A percentile compares a stretch with the other conserved stretches of the same genome.
Conservation (phyloP, 495 filamentous ascomycete species). For the Neurospora africana region DNA sequence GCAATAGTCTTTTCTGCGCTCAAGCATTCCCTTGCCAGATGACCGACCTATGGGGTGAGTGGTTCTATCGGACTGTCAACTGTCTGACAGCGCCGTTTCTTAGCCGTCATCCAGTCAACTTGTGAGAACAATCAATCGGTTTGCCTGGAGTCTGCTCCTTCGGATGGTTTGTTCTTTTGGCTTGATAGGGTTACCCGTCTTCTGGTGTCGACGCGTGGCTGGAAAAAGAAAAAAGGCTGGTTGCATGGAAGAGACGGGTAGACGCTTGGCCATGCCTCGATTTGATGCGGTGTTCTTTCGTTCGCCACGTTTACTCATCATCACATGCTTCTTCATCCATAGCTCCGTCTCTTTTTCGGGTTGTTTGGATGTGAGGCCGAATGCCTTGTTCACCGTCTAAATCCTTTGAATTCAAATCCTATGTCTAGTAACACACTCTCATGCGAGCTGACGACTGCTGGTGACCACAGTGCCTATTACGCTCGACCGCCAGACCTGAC, state of each 20-base stretch:
- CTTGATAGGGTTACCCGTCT: neutral
- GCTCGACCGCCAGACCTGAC: neutral
- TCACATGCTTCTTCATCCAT: neutral
- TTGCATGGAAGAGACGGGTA: neutral
- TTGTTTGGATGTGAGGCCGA: too few species aligned
- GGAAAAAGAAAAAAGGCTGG: neutral
- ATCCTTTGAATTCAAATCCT: neutral
- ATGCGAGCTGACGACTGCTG: neutral
- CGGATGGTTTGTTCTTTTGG: neutral
- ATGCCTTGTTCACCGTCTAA: neutral
- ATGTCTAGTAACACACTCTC: neutral
- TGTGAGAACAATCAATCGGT: too few species aligned
- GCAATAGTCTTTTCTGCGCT: too few species aligned
- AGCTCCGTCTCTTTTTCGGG: too few species aligned
- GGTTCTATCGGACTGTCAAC: too few species aligned
- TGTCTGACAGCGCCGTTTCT: too few species aligned
- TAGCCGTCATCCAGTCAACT: too few species aligned
- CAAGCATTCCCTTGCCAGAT: too few species aligned
- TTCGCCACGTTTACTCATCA: neutral
- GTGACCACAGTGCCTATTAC: neutral
- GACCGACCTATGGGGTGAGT: too few species aligned
- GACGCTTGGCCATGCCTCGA: neutral
- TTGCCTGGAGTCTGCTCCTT: too few species aligned
- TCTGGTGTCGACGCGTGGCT: neutral
- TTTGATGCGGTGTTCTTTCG: neutral